Base-by-base conservation (phyloP, 768 basidiomycete species). In the Boletus subcaerulescens region DNA sequence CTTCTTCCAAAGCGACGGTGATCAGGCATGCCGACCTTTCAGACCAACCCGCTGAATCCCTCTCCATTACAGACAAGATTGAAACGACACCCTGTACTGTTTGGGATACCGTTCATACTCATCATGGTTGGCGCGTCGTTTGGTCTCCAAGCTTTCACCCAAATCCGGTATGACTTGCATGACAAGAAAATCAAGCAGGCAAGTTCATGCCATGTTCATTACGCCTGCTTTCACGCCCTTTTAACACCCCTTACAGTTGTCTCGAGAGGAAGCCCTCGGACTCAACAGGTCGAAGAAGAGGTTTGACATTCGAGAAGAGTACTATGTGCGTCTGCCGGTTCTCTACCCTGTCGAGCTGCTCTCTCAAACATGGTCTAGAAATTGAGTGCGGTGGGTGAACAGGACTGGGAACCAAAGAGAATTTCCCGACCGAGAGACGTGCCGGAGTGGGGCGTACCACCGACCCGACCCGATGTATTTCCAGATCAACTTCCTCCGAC, bases 291-390 rank as follows among this genome's bases (percentile, higher is more conserved):
- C 75, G 51, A 79, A 87, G 72, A 88, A 86, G 74, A 89, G 84
- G 75, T 86, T 97, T 55, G 95, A 98, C 71, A 89, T 97, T 17
- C 77, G 92, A 50, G 96, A 98, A 68, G 95, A 97, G 67, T 99
- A 98, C 71, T 98, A 87, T 67, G 95, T 97, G 73, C 73, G 93
- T 85, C 49, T 53, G 20, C 24, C 22, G 3, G 17, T 26, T 13
- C 15, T 44, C 48, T 52, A 13, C 33, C 17, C 50, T 22, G 6
- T 42, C 22, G 4, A 17, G 24, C 3, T 17, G 24, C 29, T 39
- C 33, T 36, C 43, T 49, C 20, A 48, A 33, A 44, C 15, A 29
- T 32, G 4, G 13, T 7, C 6, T 20, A 72, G 91, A 85, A 86
- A 61, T 71, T 92, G 60, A 86, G 79, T 63, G 79, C 84, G 5